Percentiles rank a stretch among this genome's conserved stretches.
phyloP scores from a whole-genome alignment of 257 asterid species.

The Leptodermis oblonga region DNA sequence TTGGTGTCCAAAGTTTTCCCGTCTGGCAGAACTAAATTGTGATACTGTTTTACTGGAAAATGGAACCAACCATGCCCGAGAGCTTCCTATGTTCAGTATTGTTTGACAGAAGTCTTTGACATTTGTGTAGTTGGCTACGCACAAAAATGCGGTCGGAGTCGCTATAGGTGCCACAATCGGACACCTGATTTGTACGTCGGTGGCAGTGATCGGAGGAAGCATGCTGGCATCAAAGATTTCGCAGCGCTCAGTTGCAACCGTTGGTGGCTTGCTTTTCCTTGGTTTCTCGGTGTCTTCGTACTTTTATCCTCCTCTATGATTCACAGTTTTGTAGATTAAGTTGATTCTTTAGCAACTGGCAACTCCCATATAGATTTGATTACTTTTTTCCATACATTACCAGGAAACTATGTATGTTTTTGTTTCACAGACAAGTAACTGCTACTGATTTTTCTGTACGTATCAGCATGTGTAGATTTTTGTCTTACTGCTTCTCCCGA shows the following conservation, averaged over 20 bases:
- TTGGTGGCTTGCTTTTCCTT: conserved; percentile 89
- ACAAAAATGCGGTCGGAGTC: conserved; percentile 89
- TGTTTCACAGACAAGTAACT: background rate
- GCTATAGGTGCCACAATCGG: conserved; percentile 81
- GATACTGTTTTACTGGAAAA: background rate
- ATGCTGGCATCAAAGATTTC: conserved; percentile 95
- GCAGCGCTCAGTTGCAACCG: conserved; percentile 84
- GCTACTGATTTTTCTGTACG: conserved; percentile 6
- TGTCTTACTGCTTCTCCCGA: background rate
- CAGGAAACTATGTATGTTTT: background rate
- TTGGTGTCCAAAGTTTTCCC: background rate
- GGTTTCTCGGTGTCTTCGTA: conserved; percentile 85
- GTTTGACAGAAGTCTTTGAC: background rate
- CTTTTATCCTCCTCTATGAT: conserved; percentile 81
- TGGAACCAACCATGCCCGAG: background rate
- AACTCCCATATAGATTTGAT: background rate
- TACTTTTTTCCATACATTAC: background rate
- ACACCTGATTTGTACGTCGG: conserved; percentile 82
- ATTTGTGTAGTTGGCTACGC: conserved; percentile 75
- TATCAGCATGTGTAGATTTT: conserved; percentile 3
- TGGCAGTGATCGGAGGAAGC: conserved; percentile 97
- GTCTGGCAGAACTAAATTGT: background rate
- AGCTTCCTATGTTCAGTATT: background rate
- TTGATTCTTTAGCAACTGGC: conserved; percentile 11
- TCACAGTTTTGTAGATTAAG: conserved; percentile 30